These are phyloP conservation scores for Penstemon barbatus DNA, from an alignment of 257 asterid species.

Conservation along the genomic window DNA sequence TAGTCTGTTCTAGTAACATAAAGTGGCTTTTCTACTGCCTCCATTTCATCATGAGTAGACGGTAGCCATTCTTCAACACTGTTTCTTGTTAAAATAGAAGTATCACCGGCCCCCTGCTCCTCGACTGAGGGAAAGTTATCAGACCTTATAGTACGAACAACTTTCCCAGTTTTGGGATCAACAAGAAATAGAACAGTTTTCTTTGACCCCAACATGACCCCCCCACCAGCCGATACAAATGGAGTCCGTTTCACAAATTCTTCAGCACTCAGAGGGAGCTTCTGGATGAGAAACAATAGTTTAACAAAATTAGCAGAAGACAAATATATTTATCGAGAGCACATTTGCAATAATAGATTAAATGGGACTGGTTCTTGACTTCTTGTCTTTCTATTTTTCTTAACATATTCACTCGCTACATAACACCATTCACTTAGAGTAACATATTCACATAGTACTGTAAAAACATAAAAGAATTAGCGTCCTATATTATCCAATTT, in stretches of 20 bases:
- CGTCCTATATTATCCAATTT: conserved; percentile 2
- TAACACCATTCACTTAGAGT: not conserved
- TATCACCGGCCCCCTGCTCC: conserved; percentile 38
- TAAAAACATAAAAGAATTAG: not conserved
- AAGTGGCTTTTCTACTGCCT: conserved; percentile 50
- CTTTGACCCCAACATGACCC: conserved; percentile 79
- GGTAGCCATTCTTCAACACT: conserved; percentile 54
- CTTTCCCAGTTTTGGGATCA: conserved; percentile 74
- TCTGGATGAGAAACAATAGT: conserved; percentile 39
- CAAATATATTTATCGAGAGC: conserved; percentile 6
- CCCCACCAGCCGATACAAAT: conserved; percentile 58
- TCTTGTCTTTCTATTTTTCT: not conserved
- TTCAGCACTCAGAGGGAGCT: conserved; percentile 60
- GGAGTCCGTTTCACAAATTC: conserved; percentile 75
- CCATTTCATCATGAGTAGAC: conserved; percentile 36
- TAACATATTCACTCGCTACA: not conserved
- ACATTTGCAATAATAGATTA: not conserved
- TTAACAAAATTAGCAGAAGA: conserved; percentile 3
- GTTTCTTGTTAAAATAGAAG: conserved; percentile 46
- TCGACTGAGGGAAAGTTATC: conserved; percentile 51
- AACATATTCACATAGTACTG: not conserved
- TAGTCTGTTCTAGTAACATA: conserved; percentile 82
- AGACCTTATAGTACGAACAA: conserved; percentile 52
- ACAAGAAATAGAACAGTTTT: conserved; percentile 69
- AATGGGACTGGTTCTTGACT: not conserved